These are phyloP conservation scores for Pseudocercospora musae DNA, from an alignment of 2,329 filamentous ascomycete species.

Conservation along the genomic window DNA sequence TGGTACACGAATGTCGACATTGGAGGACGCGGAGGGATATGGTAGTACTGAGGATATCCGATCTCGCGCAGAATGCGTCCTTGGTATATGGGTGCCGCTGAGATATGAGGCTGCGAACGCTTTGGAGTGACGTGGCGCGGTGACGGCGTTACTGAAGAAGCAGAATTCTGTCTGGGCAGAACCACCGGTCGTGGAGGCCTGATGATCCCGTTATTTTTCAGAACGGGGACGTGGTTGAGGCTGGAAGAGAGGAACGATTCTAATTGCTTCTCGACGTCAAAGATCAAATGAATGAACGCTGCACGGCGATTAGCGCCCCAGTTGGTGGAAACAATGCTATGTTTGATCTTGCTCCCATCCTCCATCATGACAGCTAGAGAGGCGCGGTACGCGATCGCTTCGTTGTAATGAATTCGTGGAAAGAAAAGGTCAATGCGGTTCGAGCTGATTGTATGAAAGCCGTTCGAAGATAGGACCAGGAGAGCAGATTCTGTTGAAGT, in stretches of 20 bases:
- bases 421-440: conserved; percentile 14
- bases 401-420: background rate
- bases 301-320: background rate
- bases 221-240: background rate
- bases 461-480: conserved; percentile 21
- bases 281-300: conserved; percentile 13
- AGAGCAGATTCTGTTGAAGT: conserved; percentile 5
- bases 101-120: background rate
- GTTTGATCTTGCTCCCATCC: background rate
- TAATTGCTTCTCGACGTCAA: conserved; percentile 11
- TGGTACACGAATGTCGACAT: background rate
- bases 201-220: background rate
- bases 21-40: background rate
- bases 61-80: background rate
- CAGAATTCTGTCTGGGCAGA: background rate
- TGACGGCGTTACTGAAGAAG: background rate
- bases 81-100: background rate
- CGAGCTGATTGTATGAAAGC: conserved; percentile 5
- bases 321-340: conserved; percentile 5
- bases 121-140: background rate
- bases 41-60: background rate
- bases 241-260: conserved; percentile 1
- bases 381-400: conserved; percentile 9
- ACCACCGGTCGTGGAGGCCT: background rate
- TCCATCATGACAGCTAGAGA: conserved; percentile 14